A percentile compares a stretch with the other conserved stretches of the same genome.
These are phyloP conservation scores for Cephalotrichum gorgonifer DNA, from an alignment of 2,329 filamentous ascomycete genomes.

Conservation along the genomic window DNA sequence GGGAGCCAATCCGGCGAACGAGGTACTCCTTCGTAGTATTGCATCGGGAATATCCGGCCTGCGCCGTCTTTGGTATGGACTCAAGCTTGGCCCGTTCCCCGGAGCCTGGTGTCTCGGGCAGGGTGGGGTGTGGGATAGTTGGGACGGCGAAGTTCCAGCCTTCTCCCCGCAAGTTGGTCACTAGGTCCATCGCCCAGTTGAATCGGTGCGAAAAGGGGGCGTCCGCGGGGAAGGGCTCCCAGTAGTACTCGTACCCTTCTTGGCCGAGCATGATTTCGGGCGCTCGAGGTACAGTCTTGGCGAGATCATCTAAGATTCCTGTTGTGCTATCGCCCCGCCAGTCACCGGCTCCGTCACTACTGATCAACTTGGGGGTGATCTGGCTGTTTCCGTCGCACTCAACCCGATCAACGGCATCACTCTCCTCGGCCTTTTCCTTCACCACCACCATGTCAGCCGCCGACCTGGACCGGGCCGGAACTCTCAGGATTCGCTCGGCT, in stretches of 20 bases:
- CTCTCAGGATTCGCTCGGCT: slow-evolving; percentile 36
- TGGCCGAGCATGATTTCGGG: slow-evolving; percentile 6
- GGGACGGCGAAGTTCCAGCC: slow-evolving; percentile 49
- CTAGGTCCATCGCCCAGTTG: slow-evolving; percentile 46
- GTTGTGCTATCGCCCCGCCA: neutral
- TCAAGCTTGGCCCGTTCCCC: slow-evolving; percentile 28
- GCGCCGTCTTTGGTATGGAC: slow-evolving; percentile 28
- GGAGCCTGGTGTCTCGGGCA: slow-evolving; percentile 27
- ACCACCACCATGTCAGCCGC: neutral
- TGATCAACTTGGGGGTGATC: neutral
- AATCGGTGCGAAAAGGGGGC: slow-evolving; percentile 37
- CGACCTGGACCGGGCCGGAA: slow-evolving; percentile 12
- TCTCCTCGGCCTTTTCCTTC: neutral
- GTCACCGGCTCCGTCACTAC: neutral
- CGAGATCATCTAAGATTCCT: neutral
- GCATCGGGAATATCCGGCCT: slow-evolving; percentile 33
- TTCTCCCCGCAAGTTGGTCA: slow-evolving; percentile 40
- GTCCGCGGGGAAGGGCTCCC: slow-evolving; percentile 47
- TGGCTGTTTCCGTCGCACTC: neutral
- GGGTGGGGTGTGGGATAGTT: slow-evolving; percentile 31
- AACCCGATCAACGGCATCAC: neutral
- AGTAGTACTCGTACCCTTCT: slow-evolving; percentile 39
- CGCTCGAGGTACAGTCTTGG: neutral
- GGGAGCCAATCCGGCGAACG: slow-evolving; percentile 27
- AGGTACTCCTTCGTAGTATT: slow-evolving; percentile 34